These are phyloP conservation scores for Nakaseomyces uthaithaninus DNA, from an alignment of 1,139 yeast genomes.

Conservation along the genomic window DNA sequence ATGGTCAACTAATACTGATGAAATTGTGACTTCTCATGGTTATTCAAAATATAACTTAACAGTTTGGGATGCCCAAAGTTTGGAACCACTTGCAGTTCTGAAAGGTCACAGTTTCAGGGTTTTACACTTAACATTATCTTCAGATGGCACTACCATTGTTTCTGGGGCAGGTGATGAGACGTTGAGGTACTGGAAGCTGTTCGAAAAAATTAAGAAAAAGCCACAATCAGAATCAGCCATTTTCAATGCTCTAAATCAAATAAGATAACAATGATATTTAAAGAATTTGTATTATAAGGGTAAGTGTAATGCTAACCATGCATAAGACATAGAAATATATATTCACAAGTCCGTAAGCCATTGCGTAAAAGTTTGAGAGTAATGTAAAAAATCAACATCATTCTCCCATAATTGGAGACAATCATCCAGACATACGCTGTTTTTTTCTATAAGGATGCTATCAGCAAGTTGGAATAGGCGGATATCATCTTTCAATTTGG, in stretches of 20 bases:
- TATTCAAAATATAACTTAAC: slow-evolving; percentile 84
- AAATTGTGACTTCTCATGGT: slow-evolving; percentile 91
- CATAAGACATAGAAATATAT: neutral
- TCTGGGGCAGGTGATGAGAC: slow-evolving; percentile 99
- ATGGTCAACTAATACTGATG: slow-evolving; percentile 91
- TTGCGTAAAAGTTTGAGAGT: slow-evolving; percentile 14
- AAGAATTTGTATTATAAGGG: neutral
- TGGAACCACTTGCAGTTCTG: slow-evolving; percentile 88
- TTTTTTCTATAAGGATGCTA: slow-evolving; percentile 12
- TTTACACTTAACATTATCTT: slow-evolving; percentile 80
- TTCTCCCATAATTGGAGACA: slow-evolving; percentile 17
- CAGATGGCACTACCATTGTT: slow-evolving; percentile 96
- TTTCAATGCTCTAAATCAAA: slow-evolving; percentile 70
- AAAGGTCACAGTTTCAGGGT: slow-evolving; percentile 95
- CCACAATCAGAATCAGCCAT: slow-evolving; percentile 53
- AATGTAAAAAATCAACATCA: slow-evolving; percentile 11
- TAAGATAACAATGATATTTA: slow-evolving; percentile 40
- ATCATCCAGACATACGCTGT: slow-evolving; percentile 16
- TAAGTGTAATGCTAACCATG: neutral
- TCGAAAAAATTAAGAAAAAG: slow-evolving; percentile 61
- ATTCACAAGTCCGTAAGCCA: slow-evolving; percentile 21
- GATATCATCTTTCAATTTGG: slow-evolving; percentile 11
- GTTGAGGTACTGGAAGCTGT: slow-evolving; percentile 84
- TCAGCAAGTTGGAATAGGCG: slow-evolving; percentile 16
- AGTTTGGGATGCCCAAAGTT: slow-evolving; percentile 88